phyloP scores from a whole-genome alignment of 2,329 filamentous ascomycete species.

The Colletotrichum lupini region DNA sequence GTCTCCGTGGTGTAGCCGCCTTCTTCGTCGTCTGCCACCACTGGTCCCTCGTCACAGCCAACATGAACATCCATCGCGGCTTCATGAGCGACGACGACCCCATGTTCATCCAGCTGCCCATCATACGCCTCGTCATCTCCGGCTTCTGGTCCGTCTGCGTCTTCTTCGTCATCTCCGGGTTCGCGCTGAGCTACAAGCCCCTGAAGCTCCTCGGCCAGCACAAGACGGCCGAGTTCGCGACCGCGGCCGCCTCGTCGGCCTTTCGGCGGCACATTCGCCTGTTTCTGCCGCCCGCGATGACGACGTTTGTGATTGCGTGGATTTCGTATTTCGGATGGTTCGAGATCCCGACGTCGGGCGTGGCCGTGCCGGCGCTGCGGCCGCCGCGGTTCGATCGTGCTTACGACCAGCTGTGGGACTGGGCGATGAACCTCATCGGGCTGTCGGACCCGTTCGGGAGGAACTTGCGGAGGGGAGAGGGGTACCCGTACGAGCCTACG shows the following conservation, averaged over 20 bases:
- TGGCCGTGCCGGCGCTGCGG: background rate
- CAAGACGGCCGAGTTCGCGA: conserved; percentile 51
- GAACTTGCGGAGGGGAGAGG: conserved; percentile 42
- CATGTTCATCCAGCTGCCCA: conserved; percentile 62
- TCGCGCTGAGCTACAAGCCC: conserved; percentile 66
- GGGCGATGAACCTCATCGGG: conserved; percentile 56
- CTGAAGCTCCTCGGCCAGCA: conserved; percentile 55
- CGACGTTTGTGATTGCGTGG: conserved; percentile 59
- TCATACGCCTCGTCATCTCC: conserved; percentile 63
- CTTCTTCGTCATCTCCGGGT: conserved; percentile 73
- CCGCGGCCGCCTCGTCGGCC: conserved; percentile 59
- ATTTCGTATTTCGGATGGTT: conserved; percentile 55
- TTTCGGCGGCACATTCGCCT: conserved; percentile 64
- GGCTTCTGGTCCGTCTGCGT: conserved; percentile 68
- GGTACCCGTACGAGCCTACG: conserved; percentile 62
- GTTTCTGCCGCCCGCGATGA: conserved; percentile 61
- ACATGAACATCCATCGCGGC: conserved; percentile 12
- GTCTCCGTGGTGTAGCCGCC: conserved; percentile 74
- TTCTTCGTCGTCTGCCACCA: conserved; percentile 74
- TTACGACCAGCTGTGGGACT: conserved; percentile 56
- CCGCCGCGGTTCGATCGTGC: conserved; percentile 40
- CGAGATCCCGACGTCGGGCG: background rate
- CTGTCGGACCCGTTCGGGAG: conserved; percentile 63
- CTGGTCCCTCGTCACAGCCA: conserved; percentile 38
- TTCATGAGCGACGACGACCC: conserved; percentile 49